phyloP scores from a whole-genome alignment of 495 filamentous ascomycete species.

The Apodospora peruviana region DNA sequence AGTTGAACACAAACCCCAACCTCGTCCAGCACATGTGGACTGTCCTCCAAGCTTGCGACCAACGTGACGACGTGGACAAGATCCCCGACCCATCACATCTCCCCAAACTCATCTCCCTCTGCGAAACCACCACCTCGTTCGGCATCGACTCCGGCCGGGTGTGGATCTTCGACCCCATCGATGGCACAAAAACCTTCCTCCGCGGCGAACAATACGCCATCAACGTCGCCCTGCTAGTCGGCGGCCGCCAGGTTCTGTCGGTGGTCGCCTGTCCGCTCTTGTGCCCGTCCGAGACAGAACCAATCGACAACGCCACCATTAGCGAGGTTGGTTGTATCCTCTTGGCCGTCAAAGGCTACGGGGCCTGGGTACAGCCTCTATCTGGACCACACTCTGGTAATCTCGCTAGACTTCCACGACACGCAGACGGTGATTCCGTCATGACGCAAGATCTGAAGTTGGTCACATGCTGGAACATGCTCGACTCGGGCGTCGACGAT shows the following conservation, averaged over 20 bases:
- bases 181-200: constrained; percentile 65
- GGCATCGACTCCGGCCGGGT: constrained; percentile 31
- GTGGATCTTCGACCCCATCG: constrained; percentile 70
- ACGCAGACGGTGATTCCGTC: constrained; percentile 21
- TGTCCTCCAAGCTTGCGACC: constrained; percentile 25
- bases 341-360: constrained; percentile 51
- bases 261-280: constrained; percentile 55
- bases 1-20: constrained; percentile 42
- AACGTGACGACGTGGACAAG: not conserved
- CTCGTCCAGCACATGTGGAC: constrained; percentile 51
- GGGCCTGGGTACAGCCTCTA: constrained; percentile 48
- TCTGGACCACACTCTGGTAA: not conserved
- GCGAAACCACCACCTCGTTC: constrained; percentile 25
- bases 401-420: constrained; percentile 9
- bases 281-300: constrained; percentile 29
- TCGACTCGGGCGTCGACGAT: constrained; percentile 36
- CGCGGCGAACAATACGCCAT: constrained; percentile 55
- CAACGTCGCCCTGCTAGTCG: constrained; percentile 38
- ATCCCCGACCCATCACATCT: constrained; percentile 28
- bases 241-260: constrained; percentile 30
- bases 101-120: constrained; percentile 58
- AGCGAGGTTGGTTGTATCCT: constrained; percentile 47
- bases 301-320: constrained; percentile 35
- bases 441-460: constrained; percentile 29
- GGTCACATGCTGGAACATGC: constrained; percentile 33